A percentile compares a stretch with the other conserved stretches of the same genome.
These are phyloP conservation scores for Primulina tabacum DNA, from an alignment of 257 asterid genomes.

Conservation along the genomic window DNA sequence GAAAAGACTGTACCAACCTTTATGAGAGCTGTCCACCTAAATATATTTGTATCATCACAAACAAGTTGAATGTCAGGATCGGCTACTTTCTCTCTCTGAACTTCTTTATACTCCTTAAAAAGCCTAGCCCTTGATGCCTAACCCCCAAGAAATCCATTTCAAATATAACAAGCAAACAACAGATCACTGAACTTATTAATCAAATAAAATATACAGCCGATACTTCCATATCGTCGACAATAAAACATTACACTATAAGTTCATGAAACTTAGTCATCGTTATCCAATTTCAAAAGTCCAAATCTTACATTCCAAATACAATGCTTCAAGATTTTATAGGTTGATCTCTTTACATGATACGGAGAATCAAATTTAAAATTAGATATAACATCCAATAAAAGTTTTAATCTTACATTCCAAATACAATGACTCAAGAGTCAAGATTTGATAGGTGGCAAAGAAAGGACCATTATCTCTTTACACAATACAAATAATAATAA, in stretches of 20 bases:
- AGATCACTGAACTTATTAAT: background rate
- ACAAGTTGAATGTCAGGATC: constrained; percentile 96
- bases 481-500: too few species aligned
- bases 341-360: background rate
- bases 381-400: background rate
- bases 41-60: constrained; percentile 91
- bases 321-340: background rate
- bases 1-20: constrained; percentile 40
- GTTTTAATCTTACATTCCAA: background rate
- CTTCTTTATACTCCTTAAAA: constrained; percentile 95
- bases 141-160: background rate
- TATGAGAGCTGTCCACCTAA: constrained; percentile 96
- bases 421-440: too few species aligned
- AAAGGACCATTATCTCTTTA: too few species aligned
- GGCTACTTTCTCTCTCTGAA: constrained; percentile 83
- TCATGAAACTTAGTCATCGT: background rate
- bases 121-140: constrained; percentile 98
- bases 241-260: background rate
- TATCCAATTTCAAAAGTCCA: background rate
- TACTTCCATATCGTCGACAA: background rate
- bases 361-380: background rate
- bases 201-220: background rate
- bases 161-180: background rate
- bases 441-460: too few species aligned
- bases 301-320: background rate